A percentile compares a stretch with the other conserved stretches of the same genome.
Conservation (phyloP, 352 stramenopile genomes). For the Saprolegnia parasitica region DNA sequence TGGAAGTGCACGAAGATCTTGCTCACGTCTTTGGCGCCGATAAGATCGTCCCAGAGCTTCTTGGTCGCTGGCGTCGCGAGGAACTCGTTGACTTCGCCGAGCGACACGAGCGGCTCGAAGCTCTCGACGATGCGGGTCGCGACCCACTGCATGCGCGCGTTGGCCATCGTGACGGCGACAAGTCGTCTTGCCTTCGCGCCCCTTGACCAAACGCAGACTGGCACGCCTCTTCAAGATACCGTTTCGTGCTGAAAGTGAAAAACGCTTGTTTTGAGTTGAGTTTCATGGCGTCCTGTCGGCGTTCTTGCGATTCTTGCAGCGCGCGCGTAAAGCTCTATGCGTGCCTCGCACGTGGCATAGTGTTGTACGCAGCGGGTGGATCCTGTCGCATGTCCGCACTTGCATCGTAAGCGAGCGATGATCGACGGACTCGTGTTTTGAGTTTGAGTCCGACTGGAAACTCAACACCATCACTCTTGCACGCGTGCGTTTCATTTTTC, state of each 20-base stretch:
- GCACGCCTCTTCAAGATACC: conserved; percentile 9
- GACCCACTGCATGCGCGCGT: conserved; percentile 76
- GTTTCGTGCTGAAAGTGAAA: not conserved
- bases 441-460: not conserved
- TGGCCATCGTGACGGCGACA: conserved; percentile 44
- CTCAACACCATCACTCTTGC: not conserved
- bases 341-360: too few relatives aligned
- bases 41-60: conserved; percentile 70
- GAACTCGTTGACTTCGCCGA: conserved; percentile 59
- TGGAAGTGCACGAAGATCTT: conserved; percentile 81
- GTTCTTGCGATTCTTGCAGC: too few relatives aligned
- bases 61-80: conserved; percentile 43
- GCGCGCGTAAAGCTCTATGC: too few relatives aligned
- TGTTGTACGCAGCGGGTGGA: too few relatives aligned
- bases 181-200: not conserved
- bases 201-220: conserved; percentile 5
- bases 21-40: conserved; percentile 56
- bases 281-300: not conserved
- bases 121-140: conserved; percentile 67
- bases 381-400: too few relatives aligned
- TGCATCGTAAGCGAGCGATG: too few relatives aligned
- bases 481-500: too few relatives aligned
- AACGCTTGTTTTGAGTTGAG: not conserved
- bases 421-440: not conserved
- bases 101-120: conserved; percentile 63